Conservation (phyloP, 169 alveolate genomes). For the Babesia gibsoni region DNA sequence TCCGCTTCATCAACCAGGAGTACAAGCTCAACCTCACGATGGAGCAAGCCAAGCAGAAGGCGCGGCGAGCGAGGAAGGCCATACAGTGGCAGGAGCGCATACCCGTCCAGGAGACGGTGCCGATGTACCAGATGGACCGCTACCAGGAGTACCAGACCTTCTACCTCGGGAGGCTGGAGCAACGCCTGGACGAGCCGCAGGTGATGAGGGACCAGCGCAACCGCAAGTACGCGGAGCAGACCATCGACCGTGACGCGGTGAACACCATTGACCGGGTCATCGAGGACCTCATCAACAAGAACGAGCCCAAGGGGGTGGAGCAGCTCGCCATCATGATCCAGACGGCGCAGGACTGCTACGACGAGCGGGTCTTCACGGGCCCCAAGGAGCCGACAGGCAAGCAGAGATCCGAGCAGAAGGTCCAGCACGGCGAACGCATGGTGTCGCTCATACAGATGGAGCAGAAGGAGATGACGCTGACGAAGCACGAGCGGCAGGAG, state of each 20-base stretch:
- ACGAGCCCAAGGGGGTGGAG: background rate
- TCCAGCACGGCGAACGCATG: background rate
- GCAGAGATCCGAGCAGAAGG: background rate
- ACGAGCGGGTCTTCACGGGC: background rate
- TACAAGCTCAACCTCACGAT: no score
- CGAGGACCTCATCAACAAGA: background rate
- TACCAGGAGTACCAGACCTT: no score
- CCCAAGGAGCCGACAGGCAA: background rate
- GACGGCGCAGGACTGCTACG: slow-evolving; percentile 13
- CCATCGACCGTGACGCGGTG: background rate
- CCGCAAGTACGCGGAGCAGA: background rate
- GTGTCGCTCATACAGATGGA: background rate
- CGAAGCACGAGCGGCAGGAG: background rate
- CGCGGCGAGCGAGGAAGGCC: no score
- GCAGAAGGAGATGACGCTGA: background rate
- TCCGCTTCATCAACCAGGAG: no score
- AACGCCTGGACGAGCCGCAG: background rate
- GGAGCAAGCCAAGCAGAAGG: no score
- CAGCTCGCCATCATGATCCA: background rate
- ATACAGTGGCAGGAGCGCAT: no score
- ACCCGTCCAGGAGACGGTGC: no score
- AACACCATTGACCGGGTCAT: background rate
- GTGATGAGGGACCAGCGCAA: background rate
- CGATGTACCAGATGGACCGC: no score
- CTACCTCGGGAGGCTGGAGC: no score